Evolutionary conservation across 495 filamentous ascomycete species (phyloP), one percentile per base, ranked within the genome.

Genomic region (Tuber calosporum): DNA sequence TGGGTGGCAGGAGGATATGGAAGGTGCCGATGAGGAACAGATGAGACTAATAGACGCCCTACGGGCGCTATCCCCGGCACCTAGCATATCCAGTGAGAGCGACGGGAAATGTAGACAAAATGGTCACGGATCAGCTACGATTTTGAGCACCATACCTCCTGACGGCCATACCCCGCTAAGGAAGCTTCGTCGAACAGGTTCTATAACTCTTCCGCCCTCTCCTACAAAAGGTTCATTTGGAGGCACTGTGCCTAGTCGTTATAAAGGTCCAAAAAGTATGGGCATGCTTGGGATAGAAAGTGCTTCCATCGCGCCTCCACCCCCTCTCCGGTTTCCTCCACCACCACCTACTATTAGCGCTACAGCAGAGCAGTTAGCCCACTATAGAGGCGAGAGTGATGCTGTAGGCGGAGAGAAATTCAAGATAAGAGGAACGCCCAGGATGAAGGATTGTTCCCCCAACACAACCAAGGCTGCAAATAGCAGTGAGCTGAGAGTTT

Each of bases 381-480:
- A 70, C 70, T 13, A 75, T 39, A 73, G 68, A 1, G 43, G 43
- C 1, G 66, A 48, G 4, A 41, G 17, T 30, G 66, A 17, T 13
- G 36, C 53, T 41, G 37, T 8, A 9, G 22, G 19, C 42, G 22
- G 43, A 11, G 26, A 30, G 19, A 78, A 78, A 42, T 68, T 77
- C 17, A 78, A 78, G 39, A 78, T 78, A 22, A 78, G 69, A 73
- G 45, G 76, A 9, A 75, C 71, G 4, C 76, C 73, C 41, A 78
- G 77, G 69, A 71, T 78, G 17, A 78, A 77, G 40, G 68, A 78
- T 37, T 78, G 71, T 26, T 77, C 68, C 26, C 71, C 58, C 2
- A 41, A 74, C 58, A 76, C 68, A 66, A 69, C 68, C 19, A 58
- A 67, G 68, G 73, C 68, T 36, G 69, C 66, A 45, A 70, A 15